A percentile compares a stretch with the other conserved stretches of the same genome.
phyloP scores from a whole-genome alignment of 2,329 filamentous ascomycete genomes.

The Zopfia rhizophila region DNA sequence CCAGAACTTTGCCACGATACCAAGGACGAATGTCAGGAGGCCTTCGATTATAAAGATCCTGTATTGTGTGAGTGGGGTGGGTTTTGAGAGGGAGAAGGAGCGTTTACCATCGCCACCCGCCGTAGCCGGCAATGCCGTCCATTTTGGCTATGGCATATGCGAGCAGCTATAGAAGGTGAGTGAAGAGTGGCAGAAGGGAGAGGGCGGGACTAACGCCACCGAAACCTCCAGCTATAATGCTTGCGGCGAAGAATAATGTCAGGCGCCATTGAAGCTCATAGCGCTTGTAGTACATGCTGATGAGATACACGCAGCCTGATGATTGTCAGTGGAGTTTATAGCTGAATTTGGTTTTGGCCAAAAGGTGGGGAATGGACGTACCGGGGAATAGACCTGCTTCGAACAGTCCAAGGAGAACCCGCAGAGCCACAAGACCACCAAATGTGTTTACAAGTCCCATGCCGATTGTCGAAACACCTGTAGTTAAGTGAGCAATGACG shows the following conservation, averaged over 20 bases:
- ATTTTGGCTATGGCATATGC: constrained; percentile 67
- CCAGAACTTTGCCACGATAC: constrained; percentile 61
- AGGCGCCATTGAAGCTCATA: constrained; percentile 56
- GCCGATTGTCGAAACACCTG: constrained; percentile 54
- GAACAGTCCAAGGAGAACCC: constrained; percentile 51
- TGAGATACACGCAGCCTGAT: constrained; percentile 42
- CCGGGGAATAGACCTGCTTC: constrained; percentile 50
- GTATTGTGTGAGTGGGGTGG: no score
- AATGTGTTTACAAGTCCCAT: constrained; percentile 60
- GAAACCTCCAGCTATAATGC: constrained; percentile 55
- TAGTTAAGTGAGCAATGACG: neutral
- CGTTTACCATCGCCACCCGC: constrained; percentile 47
- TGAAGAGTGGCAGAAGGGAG: neutral
- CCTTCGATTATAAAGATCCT: constrained; percentile 44
- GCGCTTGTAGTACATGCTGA: constrained; percentile 54
- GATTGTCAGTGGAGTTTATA: neutral
- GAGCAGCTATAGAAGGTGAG: constrained; percentile 38
- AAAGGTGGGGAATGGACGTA: constrained; percentile 9
- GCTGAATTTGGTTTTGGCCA: neutral
- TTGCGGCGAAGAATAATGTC: constrained; percentile 54
- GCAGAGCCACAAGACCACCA: constrained; percentile 58
- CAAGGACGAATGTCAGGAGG: constrained; percentile 43
- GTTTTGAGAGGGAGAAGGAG: no score
- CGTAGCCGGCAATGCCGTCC: constrained; percentile 61
- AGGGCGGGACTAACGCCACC: constrained; percentile 42